Evolutionary conservation across 75 land plant genomes (phyloP), one percentile per base, ranked within the genome.

Genomic region (Azolla pinnata): DNA sequence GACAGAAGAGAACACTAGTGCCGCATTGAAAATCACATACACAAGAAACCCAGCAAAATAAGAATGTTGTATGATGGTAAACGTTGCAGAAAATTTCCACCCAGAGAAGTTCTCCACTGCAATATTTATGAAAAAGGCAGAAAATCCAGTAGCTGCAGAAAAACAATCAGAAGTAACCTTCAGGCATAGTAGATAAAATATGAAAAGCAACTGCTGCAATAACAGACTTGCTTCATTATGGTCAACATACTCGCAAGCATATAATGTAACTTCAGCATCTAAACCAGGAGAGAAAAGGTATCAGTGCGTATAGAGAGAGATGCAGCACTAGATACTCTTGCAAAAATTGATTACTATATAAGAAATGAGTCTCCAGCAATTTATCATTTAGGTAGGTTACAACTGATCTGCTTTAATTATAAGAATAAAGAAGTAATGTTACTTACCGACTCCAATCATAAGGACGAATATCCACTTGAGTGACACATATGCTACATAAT

Each of bases 81-180:
- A 95, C 5, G 99, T 89, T 12, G 82, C 74, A 18, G 77, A 60
- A 62, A 83, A 95, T 61, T 89, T 95, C 99, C 99, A 95, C 17
- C 99, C 99, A 31, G 87, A 80, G 62, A 95, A 95, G 60, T 95
- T 95, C 62, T 95, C 99, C 26, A 95, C 96, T 48, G 99, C 78
- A 30, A 95, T 77, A 64, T 95, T 95, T 53, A 95, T 95, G 59
- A 88, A 85, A 66, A 89, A 81, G 44, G 99, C 99, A 59, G 96
- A 86, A 19, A 89, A 66, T 29, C 85, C 99, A 56, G 99, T 95
- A 18, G 88, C 99, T 95, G 83, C 63, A 63, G 59, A 40, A 17
- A 50, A 12, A 31, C 25, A 33, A 60, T 17, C 23, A 42, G 1
- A 31, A 55, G 28, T 17, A 53, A n/a, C n/a, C n/a, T n/a, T n/a